These are phyloP conservation scores for Dioszegia aurantiaca DNA, from an alignment of 768 basidiomycete species.

Conservation along the genomic window DNA sequence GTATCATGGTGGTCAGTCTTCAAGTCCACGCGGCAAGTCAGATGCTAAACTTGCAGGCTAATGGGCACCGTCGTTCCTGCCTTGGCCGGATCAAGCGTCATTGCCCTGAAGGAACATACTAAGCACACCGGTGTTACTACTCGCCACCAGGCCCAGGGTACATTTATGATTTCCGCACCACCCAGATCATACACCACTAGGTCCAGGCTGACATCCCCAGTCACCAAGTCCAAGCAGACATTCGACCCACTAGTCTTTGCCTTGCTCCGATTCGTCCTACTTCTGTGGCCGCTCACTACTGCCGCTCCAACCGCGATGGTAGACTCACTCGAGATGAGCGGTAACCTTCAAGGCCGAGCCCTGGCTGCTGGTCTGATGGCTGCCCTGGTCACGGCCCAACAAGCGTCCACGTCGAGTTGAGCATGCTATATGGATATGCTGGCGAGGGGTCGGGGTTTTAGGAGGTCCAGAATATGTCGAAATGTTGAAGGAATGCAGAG, in stretches of 20 bases:
- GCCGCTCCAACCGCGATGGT: slow-evolving; percentile 44
- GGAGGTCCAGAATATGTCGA: background rate
- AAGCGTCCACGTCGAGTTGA: background rate
- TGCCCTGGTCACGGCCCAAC: slow-evolving; percentile 38
- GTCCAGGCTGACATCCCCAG: slow-evolving; percentile 8
- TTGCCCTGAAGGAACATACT: slow-evolving; percentile 38
- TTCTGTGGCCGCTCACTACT: slow-evolving; percentile 45
- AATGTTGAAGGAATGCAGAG: background rate
- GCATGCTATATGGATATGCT: too few relatives aligned
- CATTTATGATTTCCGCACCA: slow-evolving; percentile 1
- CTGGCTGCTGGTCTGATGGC: slow-evolving; percentile 40
- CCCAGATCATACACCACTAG: background rate
- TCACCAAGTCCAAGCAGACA: slow-evolving; percentile 27
- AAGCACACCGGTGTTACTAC: slow-evolving; percentile 26
- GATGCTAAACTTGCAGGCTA: slow-evolving; percentile 27
- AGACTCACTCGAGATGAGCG: slow-evolving; percentile 39
- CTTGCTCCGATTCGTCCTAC: slow-evolving; percentile 41
- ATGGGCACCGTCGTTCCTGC: slow-evolving; percentile 47
- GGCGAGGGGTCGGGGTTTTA: background rate
- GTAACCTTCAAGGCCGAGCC: slow-evolving; percentile 40
- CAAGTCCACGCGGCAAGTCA: background rate
- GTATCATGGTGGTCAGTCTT: slow-evolving; percentile 43
- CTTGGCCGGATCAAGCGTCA: slow-evolving; percentile 36
- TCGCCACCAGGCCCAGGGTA: slow-evolving; percentile 21
- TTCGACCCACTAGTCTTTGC: slow-evolving; percentile 45